phyloP scores from a whole-genome alignment of 805 yeast species.

The Candida odintsovae region DNA sequence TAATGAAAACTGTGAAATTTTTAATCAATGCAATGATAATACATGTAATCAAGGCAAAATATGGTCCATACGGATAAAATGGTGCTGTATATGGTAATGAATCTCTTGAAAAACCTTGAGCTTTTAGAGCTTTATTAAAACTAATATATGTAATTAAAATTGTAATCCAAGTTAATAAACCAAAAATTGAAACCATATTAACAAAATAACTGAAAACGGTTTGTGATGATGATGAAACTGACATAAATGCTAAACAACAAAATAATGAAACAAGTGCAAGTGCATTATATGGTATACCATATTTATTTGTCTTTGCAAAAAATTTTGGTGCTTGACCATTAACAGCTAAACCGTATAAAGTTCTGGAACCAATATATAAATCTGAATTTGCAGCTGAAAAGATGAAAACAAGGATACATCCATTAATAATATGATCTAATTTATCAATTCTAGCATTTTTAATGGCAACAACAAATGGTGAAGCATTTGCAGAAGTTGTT shows the following conservation, averaged over 20 bases:
- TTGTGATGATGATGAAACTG: conserved; percentile 49
- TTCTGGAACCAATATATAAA: conserved; percentile 72
- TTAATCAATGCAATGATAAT: conserved; percentile 53
- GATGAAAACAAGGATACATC: conserved; percentile 69
- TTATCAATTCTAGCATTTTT: conserved; percentile 57
- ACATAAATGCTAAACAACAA: conserved; percentile 67
- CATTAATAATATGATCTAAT: conserved; percentile 72
- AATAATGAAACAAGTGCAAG: conserved; percentile 43
- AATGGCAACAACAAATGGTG: conserved; percentile 83
- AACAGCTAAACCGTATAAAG: conserved; percentile 63
- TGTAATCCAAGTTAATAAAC: conserved; percentile 69
- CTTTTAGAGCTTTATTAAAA: conserved; percentile 59
- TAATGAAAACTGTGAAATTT: conserved; percentile 68
- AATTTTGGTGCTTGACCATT: conserved; percentile 71
- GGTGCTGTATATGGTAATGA: conserved; percentile 58
- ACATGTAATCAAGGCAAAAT: conserved; percentile 49
- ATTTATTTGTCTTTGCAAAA: conserved; percentile 56
- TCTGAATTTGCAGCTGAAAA: conserved; percentile 80
- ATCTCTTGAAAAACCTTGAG: conserved; percentile 58
- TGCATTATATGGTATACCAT: conserved; percentile 67
- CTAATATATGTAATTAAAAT: conserved; percentile 62
- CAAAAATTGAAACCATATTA: conserved; percentile 71
- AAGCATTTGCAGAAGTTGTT: conserved; percentile 58
- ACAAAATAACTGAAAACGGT: conserved; percentile 64
- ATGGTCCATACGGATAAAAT: conserved; percentile 64